A percentile compares a stretch with the other conserved stretches of the same genome.
phyloP scores from a whole-genome alignment of 345 rosid species.

The Carallia pectinifolia region DNA sequence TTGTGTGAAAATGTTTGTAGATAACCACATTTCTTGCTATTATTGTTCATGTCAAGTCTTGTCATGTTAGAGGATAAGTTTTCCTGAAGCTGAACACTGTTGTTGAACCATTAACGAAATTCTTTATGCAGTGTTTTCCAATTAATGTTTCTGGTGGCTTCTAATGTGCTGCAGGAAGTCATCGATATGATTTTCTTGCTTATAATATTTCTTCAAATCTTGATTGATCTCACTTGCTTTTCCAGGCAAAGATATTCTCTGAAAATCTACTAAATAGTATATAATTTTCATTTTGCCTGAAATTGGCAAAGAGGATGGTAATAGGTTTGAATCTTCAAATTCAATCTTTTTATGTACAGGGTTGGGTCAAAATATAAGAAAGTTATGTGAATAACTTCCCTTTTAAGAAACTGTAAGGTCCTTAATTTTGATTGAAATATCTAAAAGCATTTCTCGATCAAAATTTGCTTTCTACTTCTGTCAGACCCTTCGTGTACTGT shows the following conservation, averaged over 20 bases:
- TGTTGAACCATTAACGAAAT: not conserved
- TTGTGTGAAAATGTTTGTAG: not conserved
- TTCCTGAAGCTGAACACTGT: not conserved
- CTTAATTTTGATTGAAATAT: not conserved
- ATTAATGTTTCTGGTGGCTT: not conserved
- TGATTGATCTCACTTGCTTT: not conserved
- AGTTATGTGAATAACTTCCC: not conserved
- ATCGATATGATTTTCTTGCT: no score
- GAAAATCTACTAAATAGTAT: not conserved
- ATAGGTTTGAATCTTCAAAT: not conserved
- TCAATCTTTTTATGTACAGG: not conserved
- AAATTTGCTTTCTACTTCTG: not conserved
- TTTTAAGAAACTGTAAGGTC: not conserved
- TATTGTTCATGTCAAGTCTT: not conserved
- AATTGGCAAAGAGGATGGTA: not conserved
- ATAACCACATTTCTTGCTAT: no score
- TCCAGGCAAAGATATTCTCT: not conserved
- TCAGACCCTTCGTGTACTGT: not conserved
- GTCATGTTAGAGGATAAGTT: not conserved
- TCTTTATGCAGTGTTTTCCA: not conserved
- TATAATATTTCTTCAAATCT: not conserved
- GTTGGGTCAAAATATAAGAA: not conserved
- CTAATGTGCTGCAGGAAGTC: not conserved
- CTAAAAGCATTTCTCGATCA: not conserved
- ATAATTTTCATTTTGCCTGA: not conserved